Evolutionary conservation across 2,329 filamentous ascomycete genomes (phyloP).

Genomic region (Verticillium klebahnii): DNA sequence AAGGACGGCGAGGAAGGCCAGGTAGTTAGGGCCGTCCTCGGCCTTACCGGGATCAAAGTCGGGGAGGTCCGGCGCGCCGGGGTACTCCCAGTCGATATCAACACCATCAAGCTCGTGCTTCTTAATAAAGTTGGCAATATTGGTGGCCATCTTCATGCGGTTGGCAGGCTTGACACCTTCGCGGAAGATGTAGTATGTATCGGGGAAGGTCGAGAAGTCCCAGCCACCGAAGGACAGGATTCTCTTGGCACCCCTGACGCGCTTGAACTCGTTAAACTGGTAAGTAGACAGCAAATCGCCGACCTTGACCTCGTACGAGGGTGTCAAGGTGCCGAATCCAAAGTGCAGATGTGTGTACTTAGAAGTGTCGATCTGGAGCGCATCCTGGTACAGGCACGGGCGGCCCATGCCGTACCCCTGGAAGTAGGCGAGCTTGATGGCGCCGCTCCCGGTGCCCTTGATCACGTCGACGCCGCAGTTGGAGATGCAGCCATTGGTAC

Average conservation of each 20-base stretch:
- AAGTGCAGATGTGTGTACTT: conserved; percentile 27
- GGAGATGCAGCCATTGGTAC: conserved; percentile 21
- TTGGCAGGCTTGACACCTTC: background rate
- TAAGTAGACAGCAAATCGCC: conserved; percentile 1
- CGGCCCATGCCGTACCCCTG: conserved; percentile 27
- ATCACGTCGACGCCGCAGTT: conserved; percentile 27
- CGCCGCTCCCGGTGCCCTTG: conserved; percentile 10
- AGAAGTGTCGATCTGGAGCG: conserved; percentile 11
- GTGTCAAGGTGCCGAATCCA: conserved; percentile 23
- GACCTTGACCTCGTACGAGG: no score
- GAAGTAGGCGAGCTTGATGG: conserved; percentile 24
- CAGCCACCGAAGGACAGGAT: conserved; percentile 3
- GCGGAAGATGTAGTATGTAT: background rate
- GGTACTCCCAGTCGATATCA: conserved; percentile 42
- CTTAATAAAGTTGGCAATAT: background rate
- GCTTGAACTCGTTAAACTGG: conserved; percentile 21
- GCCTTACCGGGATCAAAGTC: conserved; percentile 1
- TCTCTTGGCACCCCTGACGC: conserved; percentile 7
- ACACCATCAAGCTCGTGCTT: conserved; percentile 31
- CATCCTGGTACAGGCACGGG: conserved; percentile 23
- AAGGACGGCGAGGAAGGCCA: conserved; percentile 9
- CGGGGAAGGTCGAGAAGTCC: background rate
- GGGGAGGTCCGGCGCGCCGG: conserved; percentile 19
- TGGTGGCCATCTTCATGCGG: background rate
- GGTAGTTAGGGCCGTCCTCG: conserved; percentile 17